Conservation (phyloP, 2,329 filamentous ascomycete species). For the Fusarium sp. region DNA sequence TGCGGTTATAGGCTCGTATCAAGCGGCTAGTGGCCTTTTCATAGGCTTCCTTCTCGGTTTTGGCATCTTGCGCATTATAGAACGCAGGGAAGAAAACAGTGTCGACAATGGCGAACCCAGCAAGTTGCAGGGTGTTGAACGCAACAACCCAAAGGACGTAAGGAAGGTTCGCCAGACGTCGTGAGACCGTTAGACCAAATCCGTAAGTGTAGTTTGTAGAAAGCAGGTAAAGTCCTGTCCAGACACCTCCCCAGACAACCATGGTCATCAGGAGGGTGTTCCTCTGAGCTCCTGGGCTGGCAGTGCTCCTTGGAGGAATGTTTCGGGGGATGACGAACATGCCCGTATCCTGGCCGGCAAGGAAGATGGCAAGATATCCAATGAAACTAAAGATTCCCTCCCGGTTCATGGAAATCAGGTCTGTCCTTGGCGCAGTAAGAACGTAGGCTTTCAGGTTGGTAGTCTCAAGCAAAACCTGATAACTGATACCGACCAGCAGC, state of each 20-base stretch:
- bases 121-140: conserved; percentile 88
- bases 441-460: conserved; percentile 86
- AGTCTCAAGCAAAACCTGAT: conserved; percentile 81
- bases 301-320: conserved; percentile 57
- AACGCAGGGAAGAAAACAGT: conserved; percentile 80
- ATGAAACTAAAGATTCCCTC: conserved; percentile 96
- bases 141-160: conserved; percentile 94
- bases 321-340: conserved; percentile 79
- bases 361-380: conserved; percentile 94
- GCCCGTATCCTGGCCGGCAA: conserved; percentile 87
- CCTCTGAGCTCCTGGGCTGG: conserved; percentile 60
- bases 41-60: conserved; percentile 73
- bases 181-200: conserved; percentile 81
- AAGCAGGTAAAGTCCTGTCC: conserved; percentile 77
- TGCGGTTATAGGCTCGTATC: conserved; percentile 87
- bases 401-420: conserved; percentile 88
- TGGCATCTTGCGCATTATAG: conserved; percentile 67
- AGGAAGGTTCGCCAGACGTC: conserved; percentile 90
- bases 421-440: conserved; percentile 81
- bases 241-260: conserved; percentile 72
- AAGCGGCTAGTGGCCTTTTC: conserved; percentile 81
- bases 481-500: conserved; percentile 73
- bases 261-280: conserved; percentile 73
- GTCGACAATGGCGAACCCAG: conserved; percentile 83
- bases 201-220: conserved; percentile 77